Percentiles rank a stretch among this genome's conserved stretches.
Conservation (phyloP, 108 stramenopile genomes). For the Asterionellopsis glacialis region DNA sequence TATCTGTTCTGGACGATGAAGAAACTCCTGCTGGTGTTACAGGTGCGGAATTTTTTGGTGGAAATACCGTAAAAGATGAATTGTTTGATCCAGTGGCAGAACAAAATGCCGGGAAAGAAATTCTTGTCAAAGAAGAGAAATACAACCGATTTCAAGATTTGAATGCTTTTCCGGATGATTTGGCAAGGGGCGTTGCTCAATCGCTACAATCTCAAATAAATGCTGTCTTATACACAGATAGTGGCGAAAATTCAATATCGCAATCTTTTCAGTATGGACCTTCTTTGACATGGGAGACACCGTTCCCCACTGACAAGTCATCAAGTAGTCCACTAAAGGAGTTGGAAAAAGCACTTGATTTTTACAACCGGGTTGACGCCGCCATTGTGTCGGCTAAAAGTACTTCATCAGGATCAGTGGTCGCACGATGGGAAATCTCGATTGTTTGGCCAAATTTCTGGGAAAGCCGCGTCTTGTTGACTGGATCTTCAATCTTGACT, state of each 20-base stretch:
- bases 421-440: slow-evolving; percentile 69
- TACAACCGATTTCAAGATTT: slow-evolving; percentile 46
- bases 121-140: background rate
- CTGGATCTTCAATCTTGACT: slow-evolving; percentile 47
- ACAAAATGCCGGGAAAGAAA: slow-evolving; percentile 18
- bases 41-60: slow-evolving; percentile 64
- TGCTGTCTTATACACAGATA: slow-evolving; percentile 27
- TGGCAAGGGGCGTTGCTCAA: slow-evolving; percentile 34
- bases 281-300: slow-evolving; percentile 42
- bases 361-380: slow-evolving; percentile 65
- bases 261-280: slow-evolving; percentile 17
- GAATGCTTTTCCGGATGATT: slow-evolving; percentile 31
- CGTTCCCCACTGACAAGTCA: slow-evolving; percentile 24
- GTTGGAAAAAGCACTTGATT: slow-evolving; percentile 40
- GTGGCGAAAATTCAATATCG: slow-evolving; percentile 2
- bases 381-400: slow-evolving; percentile 56
- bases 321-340: slow-evolving; percentile 41
- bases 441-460: slow-evolving; percentile 76
- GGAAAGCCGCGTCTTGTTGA: slow-evolving; percentile 62
- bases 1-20: background rate
- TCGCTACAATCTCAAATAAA: slow-evolving; percentile 62
- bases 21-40: slow-evolving; percentile 30
- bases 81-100: slow-evolving; percentile 65
- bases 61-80: slow-evolving; percentile 72
- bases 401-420: slow-evolving; percentile 15